Percentiles rank a stretch among this genome's conserved stretches.
phyloP scores from a whole-genome alignment of 331 rosid genomes.

The Spiraea crenata region DNA sequence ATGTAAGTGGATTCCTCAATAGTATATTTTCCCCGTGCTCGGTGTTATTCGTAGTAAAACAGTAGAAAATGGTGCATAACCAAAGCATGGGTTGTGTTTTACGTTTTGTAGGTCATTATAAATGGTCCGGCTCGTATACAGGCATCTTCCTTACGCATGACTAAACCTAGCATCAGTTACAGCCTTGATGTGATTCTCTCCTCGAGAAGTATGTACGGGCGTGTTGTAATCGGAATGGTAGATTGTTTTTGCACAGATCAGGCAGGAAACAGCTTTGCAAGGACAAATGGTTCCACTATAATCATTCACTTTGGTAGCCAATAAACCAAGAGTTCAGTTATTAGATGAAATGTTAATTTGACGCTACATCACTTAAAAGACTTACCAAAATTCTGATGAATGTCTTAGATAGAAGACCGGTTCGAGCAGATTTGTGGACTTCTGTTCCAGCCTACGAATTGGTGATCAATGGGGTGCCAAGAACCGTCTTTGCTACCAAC shows the following conservation, averaged over 20 bases:
- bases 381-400: slow-evolving; percentile 3
- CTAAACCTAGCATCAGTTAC: slow-evolving; percentile 37
- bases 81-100: neutral
- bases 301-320: slow-evolving; percentile 56
- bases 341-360: neutral
- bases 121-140: slow-evolving; percentile 45
- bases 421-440: slow-evolving; percentile 63
- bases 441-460: slow-evolving; percentile 60
- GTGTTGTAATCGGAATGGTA: slow-evolving; percentile 36
- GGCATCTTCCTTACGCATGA: slow-evolving; percentile 44
- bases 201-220: slow-evolving; percentile 30
- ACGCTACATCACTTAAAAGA: neutral
- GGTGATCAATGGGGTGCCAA: slow-evolving; percentile 49
- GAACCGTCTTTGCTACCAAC: slow-evolving; percentile 64
- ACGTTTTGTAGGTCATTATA: slow-evolving; percentile 36
- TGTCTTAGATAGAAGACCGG: slow-evolving; percentile 63
- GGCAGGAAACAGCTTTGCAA: slow-evolving; percentile 55
- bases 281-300: slow-evolving; percentile 47
- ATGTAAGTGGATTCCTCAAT: slow-evolving; percentile 43
- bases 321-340: slow-evolving; percentile 2
- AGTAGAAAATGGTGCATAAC: neutral
- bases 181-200: slow-evolving; percentile 45
- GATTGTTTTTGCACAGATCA: slow-evolving; percentile 49
- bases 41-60: neutral
- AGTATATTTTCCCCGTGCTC: neutral